Evolutionary conservation across 306 rosid species (phyloP), one percentile per base, ranked within the genome.

Genomic region (Inga leiocalycina): DNA sequence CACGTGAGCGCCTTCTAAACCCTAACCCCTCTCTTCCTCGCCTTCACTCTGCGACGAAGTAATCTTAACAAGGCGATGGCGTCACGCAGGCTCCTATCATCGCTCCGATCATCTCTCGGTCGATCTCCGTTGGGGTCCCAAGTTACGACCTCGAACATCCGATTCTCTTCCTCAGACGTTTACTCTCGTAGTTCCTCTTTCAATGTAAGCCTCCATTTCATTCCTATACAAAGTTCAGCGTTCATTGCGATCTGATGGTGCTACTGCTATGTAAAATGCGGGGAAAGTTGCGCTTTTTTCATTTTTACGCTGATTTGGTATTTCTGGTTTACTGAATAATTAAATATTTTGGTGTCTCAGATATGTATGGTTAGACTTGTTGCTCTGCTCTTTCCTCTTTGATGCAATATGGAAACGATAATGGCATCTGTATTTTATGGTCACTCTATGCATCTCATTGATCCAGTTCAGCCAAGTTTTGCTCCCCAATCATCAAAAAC

Each of bases 41-140:
- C 7, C 16, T 6, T 72, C 35, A 15, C 17, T 3, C 45, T 15
- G 34, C 48, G 30, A 73, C 44, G 10, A 15, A 27, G 27, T 22
- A 64, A 68, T 34, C 32, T 56, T 8, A 4, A 11, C 43, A 8
- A 11, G 32, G 78, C 16, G 9, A 85, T 88, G 88, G 89, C 90
- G 78, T 85, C 94, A 1, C 87, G 91, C 77, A 84, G 88, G 69
- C 87, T 91, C 74, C 81, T 91, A 3, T 76, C 91, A 19, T 87
- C 92, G 16, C 83, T 89, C 76, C 90, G 92, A 75, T 80, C 91
- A 66, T 78, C 90, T 10, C 52, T 82, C 39, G 66, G 79, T 48
- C 93, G 89, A 64, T 80, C 77, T 19, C 81, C 85, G 5, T 81
- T 81, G 67, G 81, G 41, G 10, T 74, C 86, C 8, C 89, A 70